Percentiles rank a stretch among this genome's conserved stretches.
Conservation (phyloP, 140 eudicot species). For the Flaveria floridana region DNA sequence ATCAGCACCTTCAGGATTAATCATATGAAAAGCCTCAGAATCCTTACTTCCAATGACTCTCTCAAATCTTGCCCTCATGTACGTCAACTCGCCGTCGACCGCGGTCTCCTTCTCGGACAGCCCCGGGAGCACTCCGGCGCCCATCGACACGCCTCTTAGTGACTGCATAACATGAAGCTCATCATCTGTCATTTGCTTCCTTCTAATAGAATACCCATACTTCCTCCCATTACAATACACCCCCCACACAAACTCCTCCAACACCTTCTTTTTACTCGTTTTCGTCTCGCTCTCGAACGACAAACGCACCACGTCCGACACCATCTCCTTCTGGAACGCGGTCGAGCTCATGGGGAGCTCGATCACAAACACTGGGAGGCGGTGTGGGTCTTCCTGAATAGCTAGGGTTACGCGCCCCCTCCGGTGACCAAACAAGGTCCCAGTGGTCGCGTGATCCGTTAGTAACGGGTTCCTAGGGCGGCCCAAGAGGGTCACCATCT, state of each 20-base stretch:
- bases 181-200: conserved; percentile 41
- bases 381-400: conserved; percentile 46
- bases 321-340: conserved; percentile 43
- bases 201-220: conserved; percentile 40
- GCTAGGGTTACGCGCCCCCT: conserved; percentile 44
- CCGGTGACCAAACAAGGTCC: conserved; percentile 43
- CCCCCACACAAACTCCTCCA: conserved; percentile 48
- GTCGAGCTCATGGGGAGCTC: conserved; percentile 44
- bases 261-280: conserved; percentile 36
- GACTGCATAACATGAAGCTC: conserved; percentile 40
- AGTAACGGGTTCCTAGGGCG: conserved; percentile 30
- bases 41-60: conserved; percentile 53
- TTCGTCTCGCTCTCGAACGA: conserved; percentile 47
- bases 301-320: conserved; percentile 37
- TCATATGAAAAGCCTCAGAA: conserved; percentile 52
- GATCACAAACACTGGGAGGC: conserved; percentile 41
- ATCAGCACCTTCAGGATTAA: conserved; percentile 46
- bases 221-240: conserved; percentile 51
- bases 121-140: conserved; percentile 48
- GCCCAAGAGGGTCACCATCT: conserved; percentile 37
- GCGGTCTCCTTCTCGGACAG: conserved; percentile 33
- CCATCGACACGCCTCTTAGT: conserved; percentile 45
- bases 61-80: conserved; percentile 49
- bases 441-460: conserved; percentile 39
- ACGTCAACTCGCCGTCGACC: conserved; percentile 47